Percentiles rank a stretch among this genome's conserved stretches.
Evolutionary conservation across 1,139 yeast genomes (phyloP).

Genomic region (Sugiyamaella grinbergsii): DNA sequence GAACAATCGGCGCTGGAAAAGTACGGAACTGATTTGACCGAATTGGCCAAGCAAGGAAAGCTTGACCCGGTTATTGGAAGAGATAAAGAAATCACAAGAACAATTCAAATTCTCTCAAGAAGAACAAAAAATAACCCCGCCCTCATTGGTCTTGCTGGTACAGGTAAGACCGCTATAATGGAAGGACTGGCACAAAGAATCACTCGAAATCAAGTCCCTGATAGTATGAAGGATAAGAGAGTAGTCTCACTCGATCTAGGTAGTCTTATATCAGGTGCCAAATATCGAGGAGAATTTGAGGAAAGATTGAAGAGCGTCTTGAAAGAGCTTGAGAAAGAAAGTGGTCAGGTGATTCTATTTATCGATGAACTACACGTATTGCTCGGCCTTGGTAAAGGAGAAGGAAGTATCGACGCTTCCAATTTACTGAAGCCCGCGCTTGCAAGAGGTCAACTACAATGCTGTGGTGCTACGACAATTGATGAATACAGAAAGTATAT

Average conservation of each 20-base stretch:
- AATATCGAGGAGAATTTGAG: conserved; percentile 94
- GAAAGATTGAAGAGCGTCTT: conserved; percentile 81
- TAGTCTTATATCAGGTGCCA: conserved; percentile 88
- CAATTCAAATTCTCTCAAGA: conserved; percentile 87
- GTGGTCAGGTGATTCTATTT: conserved; percentile 78
- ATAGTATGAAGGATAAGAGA: conserved; percentile 80
- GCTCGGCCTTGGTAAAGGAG: conserved; percentile 91
- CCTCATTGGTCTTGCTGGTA: conserved; percentile 92
- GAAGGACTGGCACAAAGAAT: conserved; percentile 96
- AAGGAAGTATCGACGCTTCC: conserved; percentile 95
- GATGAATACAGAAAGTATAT: conserved; percentile 86
- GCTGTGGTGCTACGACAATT: conserved; percentile 94
- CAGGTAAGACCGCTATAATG: conserved; percentile 95
- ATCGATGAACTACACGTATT: conserved; percentile 92
- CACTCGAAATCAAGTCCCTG: conserved; percentile 90
- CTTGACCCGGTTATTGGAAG: conserved; percentile 96
- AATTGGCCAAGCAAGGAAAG: conserved; percentile 84
- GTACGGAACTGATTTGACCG: conserved; percentile 82
- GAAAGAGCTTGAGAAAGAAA: conserved; percentile 81
- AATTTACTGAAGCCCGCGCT: conserved; percentile 90
- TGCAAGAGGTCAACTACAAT: conserved; percentile 89
- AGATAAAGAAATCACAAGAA: conserved; percentile 90
- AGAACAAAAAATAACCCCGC: conserved; percentile 95
- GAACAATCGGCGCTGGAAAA: conserved; percentile 79
- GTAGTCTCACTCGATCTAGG: conserved; percentile 86